Evolutionary conservation across 2,329 filamentous ascomycete species (phyloP), one percentile per base, ranked within the genome.

Genomic region (Chaetomium sp.): DNA sequence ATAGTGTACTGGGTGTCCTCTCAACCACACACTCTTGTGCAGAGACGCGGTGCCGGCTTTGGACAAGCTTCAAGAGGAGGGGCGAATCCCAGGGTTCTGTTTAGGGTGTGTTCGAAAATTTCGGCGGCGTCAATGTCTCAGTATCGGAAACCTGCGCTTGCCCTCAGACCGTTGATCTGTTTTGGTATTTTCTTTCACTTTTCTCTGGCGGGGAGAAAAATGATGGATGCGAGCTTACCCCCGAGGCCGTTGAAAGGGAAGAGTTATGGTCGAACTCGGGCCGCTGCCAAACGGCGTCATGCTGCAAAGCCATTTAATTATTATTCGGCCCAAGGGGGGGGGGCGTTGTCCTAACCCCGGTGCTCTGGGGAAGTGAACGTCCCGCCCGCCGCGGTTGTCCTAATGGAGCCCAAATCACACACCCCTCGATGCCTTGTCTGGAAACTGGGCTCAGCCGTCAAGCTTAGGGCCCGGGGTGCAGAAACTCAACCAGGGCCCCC

Each of bases 391-490:
- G 19, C 19, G 19, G 19, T 27, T 27, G 19, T 27, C 19, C 19
- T 27, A 3, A 27, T 27, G 19, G 19, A 46, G 44, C 34, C 14
- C 32, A 46, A 32, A 46, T 6, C 43, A 32, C 33, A 46, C 44
- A 11, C 44, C 35, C 44, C 32, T 46, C 44, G 35, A 27, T 27
- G 36, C 41, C 45, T 27, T 34, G 50, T 34, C 12, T 37, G 43
- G 27, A 4, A 46, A 35, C 27, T 34, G 32, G 19, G 19, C n/a
- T 27, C 33, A 47, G 45, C 45, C 34, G 34, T 48, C 45, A 19
- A 9, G 54, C 57, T 56, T 52, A 43, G 33, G 36, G 58, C 65
- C 54, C 61, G 62, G 36, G 64, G 64, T 67, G 58, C 58, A 51
- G 34, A 36, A 47, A 35, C 9, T 36, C 42, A 11, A 9, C 53